Evolutionary conservation across 2,329 filamentous ascomycete genomes (phyloP), one percentile per base, ranked within the genome.

Genomic region (Pyrenophora tritici-repentis): DNA sequence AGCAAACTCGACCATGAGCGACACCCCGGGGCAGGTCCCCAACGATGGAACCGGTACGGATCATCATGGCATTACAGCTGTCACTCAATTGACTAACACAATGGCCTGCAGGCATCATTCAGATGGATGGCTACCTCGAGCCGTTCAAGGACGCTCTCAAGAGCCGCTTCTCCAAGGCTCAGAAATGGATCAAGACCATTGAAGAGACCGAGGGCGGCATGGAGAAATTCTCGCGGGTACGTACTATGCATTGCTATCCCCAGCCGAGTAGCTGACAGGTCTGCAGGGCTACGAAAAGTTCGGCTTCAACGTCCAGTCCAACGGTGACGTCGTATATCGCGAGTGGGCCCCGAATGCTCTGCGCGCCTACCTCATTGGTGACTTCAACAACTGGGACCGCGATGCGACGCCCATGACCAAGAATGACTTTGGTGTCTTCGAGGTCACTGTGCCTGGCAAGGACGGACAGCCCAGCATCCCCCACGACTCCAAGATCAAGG

Each of bases 401-500:
- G 84, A 86, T 56, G 85, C 91, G 18, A 89, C 94, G 63, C 86
- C 87, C 43, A 96, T 99, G 94, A 88, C 83, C 67, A 94, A 89
- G 77, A 84, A 95, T 67, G 75, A 82, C 34, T 97, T 85, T 71
- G 94, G 94, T 4, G 87, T 95, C 22, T 99, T 93, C 78, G 89
- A 96, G 69, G 86, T 97, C 44, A 83, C 79, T 1, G 65, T 99
- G 7, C 89, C 90, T 9, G 84, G 88, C 39, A 83, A 83, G 50
- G 76, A 91, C 67, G 91, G 92, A 29, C 78, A 88, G 55, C 82
- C 90, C 37, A 87, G 86, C 3, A 96, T 99, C 66, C 83, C 88
- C 41, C 94, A 99, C 77, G 91, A 96, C 62, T 95, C 91, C 65
- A 99, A 97, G 78, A 77, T 99, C 76, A 99, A 99, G 87, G 93